phyloP scores from a whole-genome alignment of 129 eudicot species.

The carrot (Daucus carota) region DH1_v3.0 NC_030383.2:10314501-10315000 shows the following conservation, averaged over 20 bases:
- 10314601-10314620: no score
- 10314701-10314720: neutral
- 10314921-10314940: neutral
- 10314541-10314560: no score
- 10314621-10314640: no score
- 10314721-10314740: conserved; percentile 8
- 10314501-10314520: no score
- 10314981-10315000: neutral
- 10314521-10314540: no score
- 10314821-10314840: neutral
- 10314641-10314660: no score
- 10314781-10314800: neutral
- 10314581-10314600: no score
- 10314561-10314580: no score
- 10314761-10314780: neutral
- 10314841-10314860: neutral
- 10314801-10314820: neutral
- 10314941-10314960: neutral
- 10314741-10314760: neutral
- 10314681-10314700: conserved; percentile 5
- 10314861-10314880: conserved; percentile 2
- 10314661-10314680: conserved; percentile 14
- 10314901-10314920: conserved; percentile 9
- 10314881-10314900: neutral
- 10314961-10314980: neutral